Conservation (phyloP, 306 rosid genomes). For the Calophaca sinica region DNA sequence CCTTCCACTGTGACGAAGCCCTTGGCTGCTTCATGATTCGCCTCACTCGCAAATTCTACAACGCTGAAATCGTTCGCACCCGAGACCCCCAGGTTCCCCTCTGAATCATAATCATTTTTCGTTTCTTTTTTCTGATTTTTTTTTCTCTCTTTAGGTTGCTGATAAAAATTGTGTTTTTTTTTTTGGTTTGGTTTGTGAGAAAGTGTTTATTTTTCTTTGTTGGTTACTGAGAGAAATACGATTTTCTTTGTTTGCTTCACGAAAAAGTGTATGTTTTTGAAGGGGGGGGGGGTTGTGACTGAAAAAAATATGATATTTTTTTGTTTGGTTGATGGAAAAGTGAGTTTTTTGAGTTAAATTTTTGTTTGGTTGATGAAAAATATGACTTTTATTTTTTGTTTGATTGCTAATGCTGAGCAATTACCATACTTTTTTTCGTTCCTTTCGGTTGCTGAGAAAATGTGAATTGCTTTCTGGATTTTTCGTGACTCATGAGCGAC, state of each 20-base stretch:
- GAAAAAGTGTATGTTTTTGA: neutral
- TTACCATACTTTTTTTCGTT: too few species aligned
- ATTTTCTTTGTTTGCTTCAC: neutral
- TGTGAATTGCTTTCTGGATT: neutral
- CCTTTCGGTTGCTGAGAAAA: neutral
- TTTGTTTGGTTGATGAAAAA: neutral
- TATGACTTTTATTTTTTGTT: too few species aligned
- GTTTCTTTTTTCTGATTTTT: neutral
- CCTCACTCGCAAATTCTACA: constrained; percentile 69
- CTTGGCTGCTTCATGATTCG: constrained; percentile 99
- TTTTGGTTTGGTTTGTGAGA: neutral
- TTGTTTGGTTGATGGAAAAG: neutral
- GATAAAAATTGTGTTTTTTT: neutral
- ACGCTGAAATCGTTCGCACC: constrained; percentile 84
- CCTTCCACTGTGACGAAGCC: constrained; percentile 99
- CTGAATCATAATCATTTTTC: neutral
- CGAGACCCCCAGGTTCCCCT: constrained; percentile 73
- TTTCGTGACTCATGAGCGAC: neutral
- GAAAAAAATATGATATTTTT: neutral
- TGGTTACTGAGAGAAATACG: neutral
- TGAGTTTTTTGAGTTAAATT: too few species aligned
- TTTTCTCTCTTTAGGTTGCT: neutral
- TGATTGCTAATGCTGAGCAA: too few species aligned
- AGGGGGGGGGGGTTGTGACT: neutral
- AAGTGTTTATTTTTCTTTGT: neutral